Base-by-base conservation (phyloP, 164 flowering plant genomes). In the Dillenia turbinata region DNA sequence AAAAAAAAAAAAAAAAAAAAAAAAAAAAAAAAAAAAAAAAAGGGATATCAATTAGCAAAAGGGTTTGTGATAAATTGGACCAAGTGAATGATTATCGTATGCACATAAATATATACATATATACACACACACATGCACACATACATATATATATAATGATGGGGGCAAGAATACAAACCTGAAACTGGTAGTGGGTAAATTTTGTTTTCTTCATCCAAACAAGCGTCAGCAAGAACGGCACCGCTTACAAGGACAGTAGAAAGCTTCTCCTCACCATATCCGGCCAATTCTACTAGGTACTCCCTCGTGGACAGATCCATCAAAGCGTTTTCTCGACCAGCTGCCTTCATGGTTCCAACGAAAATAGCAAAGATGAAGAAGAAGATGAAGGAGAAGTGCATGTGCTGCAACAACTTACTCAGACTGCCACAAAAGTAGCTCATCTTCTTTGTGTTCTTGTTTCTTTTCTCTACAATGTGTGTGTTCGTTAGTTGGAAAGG, bases 211-310 rank as follows among this genome's bases (percentile, higher is more conserved):
- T 61, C 75, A 61, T 68, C 62, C 56, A 59, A 52, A 60, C 83
- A 69, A 67, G 76, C 60, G 56, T 71, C 70, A 57, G 92, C 88
- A 15, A 77, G 59, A 45, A 90, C 69, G 1, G 85, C 61, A 19
- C 97, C 98, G 2, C 78, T 75, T 22, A 90, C 76, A 0, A 87
- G 65, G 22, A 93, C 94, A 0, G 94, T 84, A 11, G 98, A 93
- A 40, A 93, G 84, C 80, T 82, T 93, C 64, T 90, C 90, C 68
- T 90, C 92, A 1, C 98, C 98, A 66, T 93, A 93, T 9, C 98
- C 98, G 4, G 92, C 90, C 50, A 81, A 45, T 13, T 75, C 44
- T 56, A 72, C 87, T 69, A 82, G 26, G 19, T 84, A 87, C 5
- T 76, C 76, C 43, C 82, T 69, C 64, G 71, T 70, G 1, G 73